Evolutionary conservation across 2,329 filamentous ascomycete species (phyloP), one percentile per base, ranked within the genome.

Genomic region (Colletotrichum euphorbiae): DNA sequence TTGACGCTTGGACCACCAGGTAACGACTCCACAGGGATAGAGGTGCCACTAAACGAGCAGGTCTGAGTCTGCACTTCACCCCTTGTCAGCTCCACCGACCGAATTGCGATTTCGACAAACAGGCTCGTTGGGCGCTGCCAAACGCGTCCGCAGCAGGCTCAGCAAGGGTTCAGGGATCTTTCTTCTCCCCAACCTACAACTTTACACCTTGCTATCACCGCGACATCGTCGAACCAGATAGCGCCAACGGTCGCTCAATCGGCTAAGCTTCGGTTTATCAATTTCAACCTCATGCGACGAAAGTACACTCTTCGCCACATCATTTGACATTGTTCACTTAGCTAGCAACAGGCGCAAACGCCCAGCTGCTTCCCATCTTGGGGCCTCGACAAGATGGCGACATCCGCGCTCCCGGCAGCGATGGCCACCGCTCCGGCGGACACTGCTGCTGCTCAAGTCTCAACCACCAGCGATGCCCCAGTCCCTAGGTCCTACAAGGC

Each of bases 401-500:
- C 54, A 56, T 56, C 62, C 33, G 21, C 62, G 4, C 48, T 62
- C 11, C 28, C 59, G 21, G 48, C 59, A 15, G 59, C 40, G 36
- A 46, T 61, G 45, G 58, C 46, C 9, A 13, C 28, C 24, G 24
- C 28, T 3, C 24, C 59, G 8, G 21, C 36, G 5, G 48, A 69
- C 11, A n/a, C 54, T 17, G 24, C 54, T 13, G 33, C 54, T 13
- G 40, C 61, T n/a, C 21, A 19, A 7, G 33, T 31, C 17, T 19
- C 43, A 8, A 9, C 54, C 3, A 36, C 46, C 48, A 62, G 60
- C 33, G 28, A 52, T 3, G 11, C 42, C 40, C 66, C 69, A 4
- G 51, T 48, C 2, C 55, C 69, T 33, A 69, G 79, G 73, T 91
- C 89, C 74, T 88, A 91, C 76, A 93, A 93, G 77, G 87, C 91